A percentile compares a stretch with the other conserved stretches of the same genome.
Evolutionary conservation across 2,329 filamentous ascomycete genomes (phyloP).

Genomic region (Aureobasidium melanogenum): DNA sequence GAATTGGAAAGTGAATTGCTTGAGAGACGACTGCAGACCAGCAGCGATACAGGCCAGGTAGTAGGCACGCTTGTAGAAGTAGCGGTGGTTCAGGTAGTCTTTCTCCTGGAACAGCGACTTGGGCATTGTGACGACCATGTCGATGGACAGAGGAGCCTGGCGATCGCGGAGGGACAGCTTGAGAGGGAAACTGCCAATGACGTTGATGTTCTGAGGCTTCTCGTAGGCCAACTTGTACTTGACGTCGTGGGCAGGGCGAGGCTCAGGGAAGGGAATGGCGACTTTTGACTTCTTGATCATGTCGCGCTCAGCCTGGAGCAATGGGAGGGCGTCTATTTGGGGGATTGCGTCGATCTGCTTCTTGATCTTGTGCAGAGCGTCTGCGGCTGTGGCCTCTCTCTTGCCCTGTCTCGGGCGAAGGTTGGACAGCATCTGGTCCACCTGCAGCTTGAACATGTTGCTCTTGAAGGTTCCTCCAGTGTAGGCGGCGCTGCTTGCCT

Average conservation of each 20-base stretch:
- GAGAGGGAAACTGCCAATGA: conserved; percentile 78
- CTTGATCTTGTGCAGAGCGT: conserved; percentile 47
- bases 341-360: conserved; percentile 48
- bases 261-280: conserved; percentile 75
- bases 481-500: conserved; percentile 30
- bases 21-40: conserved; percentile 55
- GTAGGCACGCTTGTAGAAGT: conserved; percentile 90
- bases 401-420: conserved; percentile 51
- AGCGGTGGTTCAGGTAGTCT: conserved; percentile 85
- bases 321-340: conserved; percentile 38
- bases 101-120: conserved; percentile 74
- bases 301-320: conserved; percentile 60
- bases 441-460: conserved; percentile 58
- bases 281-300: conserved; percentile 59
- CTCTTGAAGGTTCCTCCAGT: conserved; percentile 53
- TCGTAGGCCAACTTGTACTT: conserved; percentile 75
- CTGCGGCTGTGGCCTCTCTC: conserved; percentile 44
- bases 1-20: conserved; percentile 38
- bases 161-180: conserved; percentile 63
- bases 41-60: conserved; percentile 77
- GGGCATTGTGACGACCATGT: conserved; percentile 85
- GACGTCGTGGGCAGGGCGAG: conserved; percentile 63
- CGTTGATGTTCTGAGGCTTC: conserved; percentile 70
- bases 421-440: conserved; percentile 53
- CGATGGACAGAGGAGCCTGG: conserved; percentile 48